Conservation (phyloP, 2,329 filamentous ascomycete species). For the Phialemonium atrogriseum region DNA sequence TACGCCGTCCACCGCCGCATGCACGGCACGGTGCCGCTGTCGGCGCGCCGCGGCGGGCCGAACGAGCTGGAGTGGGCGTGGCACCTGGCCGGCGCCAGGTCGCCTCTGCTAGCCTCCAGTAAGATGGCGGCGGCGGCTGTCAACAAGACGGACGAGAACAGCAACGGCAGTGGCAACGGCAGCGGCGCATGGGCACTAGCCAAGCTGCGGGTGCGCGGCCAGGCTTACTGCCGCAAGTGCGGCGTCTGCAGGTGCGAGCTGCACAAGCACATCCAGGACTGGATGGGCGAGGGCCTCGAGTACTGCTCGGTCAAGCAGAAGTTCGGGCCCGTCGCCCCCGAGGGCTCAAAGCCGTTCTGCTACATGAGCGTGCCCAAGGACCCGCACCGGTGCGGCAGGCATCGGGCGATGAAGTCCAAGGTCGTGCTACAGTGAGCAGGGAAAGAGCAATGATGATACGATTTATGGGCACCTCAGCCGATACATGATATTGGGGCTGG, state of each 20-base stretch:
- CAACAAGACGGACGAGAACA: conserved; percentile 9
- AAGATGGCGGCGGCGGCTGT: conserved; percentile 1
- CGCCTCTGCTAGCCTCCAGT: conserved; percentile 2
- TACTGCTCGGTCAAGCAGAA: conserved; percentile 53
- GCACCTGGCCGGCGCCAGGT: conserved; percentile 39
- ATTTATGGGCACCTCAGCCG: no score
- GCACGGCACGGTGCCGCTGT: conserved; percentile 48
- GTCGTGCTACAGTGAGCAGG: conserved; percentile 10
- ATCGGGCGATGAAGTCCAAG: conserved; percentile 27
- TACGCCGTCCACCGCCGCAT: conserved; percentile 50
- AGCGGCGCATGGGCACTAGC: conserved; percentile 27
- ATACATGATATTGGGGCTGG: no score
- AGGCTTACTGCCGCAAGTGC: conserved; percentile 55
- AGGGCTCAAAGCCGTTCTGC: conserved; percentile 42
- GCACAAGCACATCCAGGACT: conserved; percentile 51
- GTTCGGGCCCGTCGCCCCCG: conserved; percentile 41
- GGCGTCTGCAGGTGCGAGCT: conserved; percentile 54
- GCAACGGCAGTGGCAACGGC: conserved; percentile 4
- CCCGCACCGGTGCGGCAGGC: conserved; percentile 48
- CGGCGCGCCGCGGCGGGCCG: conserved; percentile 47
- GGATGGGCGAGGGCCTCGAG: conserved; percentile 48
- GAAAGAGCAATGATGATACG: no score
- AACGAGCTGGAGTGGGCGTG: conserved; percentile 59
- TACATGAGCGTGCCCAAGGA: conserved; percentile 54
- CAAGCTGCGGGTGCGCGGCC: conserved; percentile 44